Percentiles rank a stretch among this genome's conserved stretches.
phyloP scores from a whole-genome alignment of 1,284 basidiomycete genomes.

The Sanghuangporus sanghuang region DNA sequence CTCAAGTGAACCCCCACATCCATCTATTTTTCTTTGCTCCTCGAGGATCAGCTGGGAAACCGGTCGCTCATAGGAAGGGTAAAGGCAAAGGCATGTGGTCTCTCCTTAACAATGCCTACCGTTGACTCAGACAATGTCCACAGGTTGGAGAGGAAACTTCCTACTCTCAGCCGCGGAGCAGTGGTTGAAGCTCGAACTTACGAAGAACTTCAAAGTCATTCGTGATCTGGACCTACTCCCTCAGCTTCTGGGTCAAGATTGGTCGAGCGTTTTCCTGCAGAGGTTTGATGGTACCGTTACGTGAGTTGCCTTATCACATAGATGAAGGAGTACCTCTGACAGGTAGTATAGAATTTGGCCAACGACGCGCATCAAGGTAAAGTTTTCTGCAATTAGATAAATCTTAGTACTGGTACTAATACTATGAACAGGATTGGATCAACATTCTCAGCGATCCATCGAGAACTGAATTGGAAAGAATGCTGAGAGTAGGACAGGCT shows the following conservation, averaged over 20 bases:
- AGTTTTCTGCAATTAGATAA: constrained; percentile 20
- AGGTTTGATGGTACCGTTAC: constrained; percentile 80
- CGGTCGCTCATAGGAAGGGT: constrained; percentile 87
- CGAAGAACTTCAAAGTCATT: constrained; percentile 96
- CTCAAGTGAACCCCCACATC: constrained; percentile 96
- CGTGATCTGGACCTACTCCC: constrained; percentile 90
- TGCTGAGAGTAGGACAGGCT: constrained; percentile 82
- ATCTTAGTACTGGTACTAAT: constrained; percentile 14
- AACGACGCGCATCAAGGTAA: constrained; percentile 66
- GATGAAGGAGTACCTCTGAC: constrained; percentile 26
- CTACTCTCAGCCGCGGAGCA: constrained; percentile 88
- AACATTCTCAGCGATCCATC: constrained; percentile 82
- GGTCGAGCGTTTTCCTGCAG: constrained; percentile 92
- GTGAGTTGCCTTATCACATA: constrained; percentile 41
- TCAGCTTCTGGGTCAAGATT: constrained; percentile 86
- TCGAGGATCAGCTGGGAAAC: constrained; percentile 88
- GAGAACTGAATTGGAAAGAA: constrained; percentile 70
- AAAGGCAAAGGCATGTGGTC: constrained; percentile 52
- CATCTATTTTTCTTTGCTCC: constrained; percentile 98
- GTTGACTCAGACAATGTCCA: neutral
- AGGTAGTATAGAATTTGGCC: constrained; percentile 72
- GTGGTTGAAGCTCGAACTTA: constrained; percentile 90
- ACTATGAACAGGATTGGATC: constrained; percentile 66
- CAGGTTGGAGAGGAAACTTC: constrained; percentile 95
- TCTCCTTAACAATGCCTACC: neutral